Evolutionary conservation across 495 filamentous ascomycete species (phyloP), one percentile per base, ranked within the genome.

Genomic region (Podospora pseudocomata): DNA sequence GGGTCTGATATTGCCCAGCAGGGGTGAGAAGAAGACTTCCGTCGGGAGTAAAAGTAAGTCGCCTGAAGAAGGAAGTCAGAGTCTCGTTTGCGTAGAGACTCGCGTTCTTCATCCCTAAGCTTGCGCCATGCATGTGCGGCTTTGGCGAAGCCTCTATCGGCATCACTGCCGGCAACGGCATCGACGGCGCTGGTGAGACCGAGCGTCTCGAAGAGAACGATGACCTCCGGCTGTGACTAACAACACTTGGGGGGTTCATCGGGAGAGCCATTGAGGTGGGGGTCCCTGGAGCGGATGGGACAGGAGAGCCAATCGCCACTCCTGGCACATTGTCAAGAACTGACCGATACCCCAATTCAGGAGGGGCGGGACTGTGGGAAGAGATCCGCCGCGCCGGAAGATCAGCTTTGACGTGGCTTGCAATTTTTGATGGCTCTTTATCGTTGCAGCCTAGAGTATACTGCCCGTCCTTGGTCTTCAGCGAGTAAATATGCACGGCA

Each of bases 11-110:
- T 77, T 99, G 96, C 3, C 96, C 96, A 54, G 96, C 94, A 18
- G 96, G 96, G 0, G 96, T 99, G 66, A 99, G 91, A 9, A 99
- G 85, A 59, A 99, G 81, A 77, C 94, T 97, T 18, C 96, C 96
- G 73, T 98, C 96, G 2, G 96, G 93, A 6, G 96, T 90, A 76
- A 98, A 99, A 0, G 96, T 93, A 55, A 99, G 81, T 44, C 96
- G 87, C 57, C 96, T 86, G 82, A 99, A 99, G 80, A 99, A 99
- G 3, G 96, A 98, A 0, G 93, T 98, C 39, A 97, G 87, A 0
- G 93, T 97, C 79, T 99, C 96, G 67, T 96, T 97, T n/a, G 91
- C 92, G 78, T 99, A 99, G 53, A 98, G 89, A 66, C 87, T 94
- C 54, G 94, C 86, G 71, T 97, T 97, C 75, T 88, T 90, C 57